Conservation (phyloP, 139 green algal species). For the Closterium sp. region DNA sequence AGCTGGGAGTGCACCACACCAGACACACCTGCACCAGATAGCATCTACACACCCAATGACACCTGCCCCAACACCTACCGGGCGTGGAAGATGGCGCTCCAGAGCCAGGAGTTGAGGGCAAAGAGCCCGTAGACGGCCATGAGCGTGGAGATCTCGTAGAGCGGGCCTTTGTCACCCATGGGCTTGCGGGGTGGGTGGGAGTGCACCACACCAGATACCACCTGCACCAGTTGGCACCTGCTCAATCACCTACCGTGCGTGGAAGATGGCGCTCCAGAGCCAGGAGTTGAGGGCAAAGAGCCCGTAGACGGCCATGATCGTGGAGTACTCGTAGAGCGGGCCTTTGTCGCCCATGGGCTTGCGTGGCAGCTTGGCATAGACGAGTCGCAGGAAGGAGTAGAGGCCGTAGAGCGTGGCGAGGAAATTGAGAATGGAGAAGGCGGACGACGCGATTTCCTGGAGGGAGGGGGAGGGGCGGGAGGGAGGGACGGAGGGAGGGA, state of each 20-base stretch:
- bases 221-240: background rate
- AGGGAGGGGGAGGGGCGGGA: background rate
- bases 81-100: slow-evolving; percentile 76
- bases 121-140: slow-evolving; percentile 64
- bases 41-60: no score
- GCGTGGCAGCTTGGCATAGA: slow-evolving; percentile 23
- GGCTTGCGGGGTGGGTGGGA: slow-evolving; percentile 44
- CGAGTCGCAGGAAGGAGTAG: slow-evolving; percentile 1
- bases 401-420: slow-evolving; percentile 56
- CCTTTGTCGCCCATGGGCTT: slow-evolving; percentile 47
- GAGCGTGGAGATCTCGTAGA: slow-evolving; percentile 51
- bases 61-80: slow-evolving; percentile 53
- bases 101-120: slow-evolving; percentile 71
- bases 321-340: slow-evolving; percentile 47
- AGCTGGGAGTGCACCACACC: no score
- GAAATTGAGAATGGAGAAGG: slow-evolving; percentile 78
- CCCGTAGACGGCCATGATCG: slow-evolving; percentile 65
- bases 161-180: background rate
- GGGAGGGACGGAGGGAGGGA: background rate
- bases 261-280: slow-evolving; percentile 79
- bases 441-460: slow-evolving; percentile 72
- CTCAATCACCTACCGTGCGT: slow-evolving; percentile 60
- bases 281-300: slow-evolving; percentile 66
- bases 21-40: no score
- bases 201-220: no score